Conservation (phyloP, 148 eudicot species). For the Vaccinium macrocarpon region DNA sequence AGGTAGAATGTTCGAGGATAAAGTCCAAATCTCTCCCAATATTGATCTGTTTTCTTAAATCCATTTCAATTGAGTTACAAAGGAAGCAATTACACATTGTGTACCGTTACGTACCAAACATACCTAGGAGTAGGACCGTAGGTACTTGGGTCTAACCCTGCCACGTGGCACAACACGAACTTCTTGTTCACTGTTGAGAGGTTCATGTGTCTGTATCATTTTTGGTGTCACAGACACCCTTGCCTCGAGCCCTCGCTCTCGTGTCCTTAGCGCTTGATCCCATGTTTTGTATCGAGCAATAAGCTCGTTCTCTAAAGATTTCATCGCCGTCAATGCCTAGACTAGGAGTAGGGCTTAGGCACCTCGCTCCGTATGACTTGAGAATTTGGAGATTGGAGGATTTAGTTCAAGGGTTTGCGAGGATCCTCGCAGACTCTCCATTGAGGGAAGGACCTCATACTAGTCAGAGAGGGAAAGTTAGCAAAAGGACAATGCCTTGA, state of each 20-base stretch:
- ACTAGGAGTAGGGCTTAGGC: neutral
- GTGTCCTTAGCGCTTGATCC: neutral
- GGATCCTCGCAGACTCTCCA: neutral
- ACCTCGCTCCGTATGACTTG: no score
- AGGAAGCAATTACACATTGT: no score
- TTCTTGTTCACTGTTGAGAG: neutral
- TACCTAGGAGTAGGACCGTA: no score
- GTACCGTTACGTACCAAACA: neutral
- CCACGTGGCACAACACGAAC: neutral
- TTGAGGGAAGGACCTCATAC: neutral
- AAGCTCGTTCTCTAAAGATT: neutral
- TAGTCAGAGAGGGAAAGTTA: neutral
- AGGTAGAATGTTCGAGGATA: neutral
- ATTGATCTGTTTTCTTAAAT: neutral
- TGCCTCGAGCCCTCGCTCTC: neutral
- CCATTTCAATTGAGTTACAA: neutral
- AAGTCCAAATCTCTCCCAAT: neutral
- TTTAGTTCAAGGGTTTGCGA: neutral
- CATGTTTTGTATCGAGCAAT: no score
- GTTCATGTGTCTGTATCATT: neutral
- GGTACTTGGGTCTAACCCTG: no score
- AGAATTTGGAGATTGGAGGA: neutral
- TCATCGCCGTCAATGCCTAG: neutral
- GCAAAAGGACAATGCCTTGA: neutral
- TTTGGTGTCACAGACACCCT: neutral